These are phyloP conservation scores for Diaporthe citrichinensis DNA, from an alignment of 2,329 filamentous ascomycete species.

Conservation along the genomic window DNA sequence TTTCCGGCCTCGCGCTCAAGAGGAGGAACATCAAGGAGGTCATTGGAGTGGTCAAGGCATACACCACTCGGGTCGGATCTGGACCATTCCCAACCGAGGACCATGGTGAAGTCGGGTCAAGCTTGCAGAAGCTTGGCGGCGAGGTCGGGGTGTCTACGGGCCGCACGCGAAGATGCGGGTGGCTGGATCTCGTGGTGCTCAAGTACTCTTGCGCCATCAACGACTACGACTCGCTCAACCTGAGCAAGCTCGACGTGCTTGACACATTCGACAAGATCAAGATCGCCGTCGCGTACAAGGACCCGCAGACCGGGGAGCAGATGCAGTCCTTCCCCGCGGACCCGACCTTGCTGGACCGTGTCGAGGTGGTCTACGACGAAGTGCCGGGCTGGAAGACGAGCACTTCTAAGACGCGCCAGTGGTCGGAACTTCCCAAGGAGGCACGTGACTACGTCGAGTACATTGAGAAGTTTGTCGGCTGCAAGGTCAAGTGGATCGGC, in stretches of 20 bases:
- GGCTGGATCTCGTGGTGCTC: constrained; percentile 76
- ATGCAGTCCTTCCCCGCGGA: constrained; percentile 77
- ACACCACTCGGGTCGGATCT: constrained; percentile 46
- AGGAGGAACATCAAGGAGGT: constrained; percentile 68
- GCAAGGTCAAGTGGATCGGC: constrained; percentile 76
- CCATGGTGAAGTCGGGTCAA: constrained; percentile 53
- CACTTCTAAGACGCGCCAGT: constrained; percentile 72
- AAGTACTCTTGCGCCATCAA: constrained; percentile 76
- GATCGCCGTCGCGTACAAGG: constrained; percentile 78
- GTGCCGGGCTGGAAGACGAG: constrained; percentile 78
- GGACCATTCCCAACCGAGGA: constrained; percentile 75
- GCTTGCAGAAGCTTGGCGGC: constrained; percentile 56
- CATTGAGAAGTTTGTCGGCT: constrained; percentile 75
- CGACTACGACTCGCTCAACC: constrained; percentile 51
- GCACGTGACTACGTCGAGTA: constrained; percentile 75
- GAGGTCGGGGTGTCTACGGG: constrained; percentile 61
- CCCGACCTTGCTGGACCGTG: constrained; percentile 67
- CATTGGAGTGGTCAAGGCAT: constrained; percentile 76
- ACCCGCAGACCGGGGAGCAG: constrained; percentile 57
- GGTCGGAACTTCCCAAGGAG: constrained; percentile 73
- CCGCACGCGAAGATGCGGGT: constrained; percentile 70
- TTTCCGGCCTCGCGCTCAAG: constrained; percentile 70
- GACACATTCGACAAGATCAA: constrained; percentile 83
- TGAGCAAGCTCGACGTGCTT: constrained; percentile 76
- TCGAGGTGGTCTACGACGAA: constrained; percentile 77